A percentile compares a stretch with the other conserved stretches of the same genome.
These are phyloP conservation scores for Fusarium tricinctum DNA, from an alignment of 2,329 filamentous ascomycete genomes.

Conservation along the genomic window DNA sequence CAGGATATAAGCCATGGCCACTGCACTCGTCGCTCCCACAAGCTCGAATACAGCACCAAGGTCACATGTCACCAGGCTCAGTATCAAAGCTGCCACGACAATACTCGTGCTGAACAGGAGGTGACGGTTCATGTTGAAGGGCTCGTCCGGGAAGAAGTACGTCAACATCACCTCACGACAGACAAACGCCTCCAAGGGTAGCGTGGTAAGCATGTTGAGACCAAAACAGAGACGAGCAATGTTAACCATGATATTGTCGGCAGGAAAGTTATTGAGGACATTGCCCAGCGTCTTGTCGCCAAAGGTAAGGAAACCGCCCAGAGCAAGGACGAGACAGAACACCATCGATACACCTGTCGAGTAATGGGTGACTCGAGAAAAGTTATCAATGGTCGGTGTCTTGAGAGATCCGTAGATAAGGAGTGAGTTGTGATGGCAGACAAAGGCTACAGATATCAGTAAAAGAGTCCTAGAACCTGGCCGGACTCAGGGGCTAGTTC, in stretches of 20 bases:
- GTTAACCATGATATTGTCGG: constrained; percentile 93
- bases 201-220: constrained; percentile 97
- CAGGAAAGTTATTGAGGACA: constrained; percentile 96
- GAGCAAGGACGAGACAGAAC: constrained; percentile 90
- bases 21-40: constrained; percentile 94
- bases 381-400: constrained; percentile 95
- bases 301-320: constrained; percentile 92
- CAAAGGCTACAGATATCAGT: constrained; percentile 63
- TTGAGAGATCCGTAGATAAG: constrained; percentile 96
- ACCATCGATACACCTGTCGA: constrained; percentile 90
- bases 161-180: constrained; percentile 97
- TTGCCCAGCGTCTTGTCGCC: constrained; percentile 93
- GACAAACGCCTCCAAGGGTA: constrained; percentile 97
- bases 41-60: constrained; percentile 95
- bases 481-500: background rate
- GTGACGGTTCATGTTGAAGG: constrained; percentile 87
- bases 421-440: constrained; percentile 93
- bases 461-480: background rate
- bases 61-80: constrained; percentile 91
- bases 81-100: constrained; percentile 80
- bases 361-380: constrained; percentile 92
- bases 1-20: constrained; percentile 93
- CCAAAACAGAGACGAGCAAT: constrained; percentile 95
- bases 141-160: constrained; percentile 78
- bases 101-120: constrained; percentile 87